Evolutionary conservation across 306 rosid species (phyloP), one percentile per base, ranked within the genome.

Genomic region (Begonia loranthoides): DNA sequence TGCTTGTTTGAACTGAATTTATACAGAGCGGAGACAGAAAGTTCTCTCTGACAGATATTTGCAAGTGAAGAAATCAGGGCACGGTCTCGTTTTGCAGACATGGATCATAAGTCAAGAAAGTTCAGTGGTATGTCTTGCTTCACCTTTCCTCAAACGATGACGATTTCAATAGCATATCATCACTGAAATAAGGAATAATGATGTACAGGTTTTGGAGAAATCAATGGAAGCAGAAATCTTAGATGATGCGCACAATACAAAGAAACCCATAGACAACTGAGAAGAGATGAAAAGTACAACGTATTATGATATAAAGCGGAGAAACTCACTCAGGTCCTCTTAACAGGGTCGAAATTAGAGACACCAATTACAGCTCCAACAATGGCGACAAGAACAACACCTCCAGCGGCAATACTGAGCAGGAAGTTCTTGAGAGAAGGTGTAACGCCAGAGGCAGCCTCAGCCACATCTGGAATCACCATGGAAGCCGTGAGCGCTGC

Each of bases 371-470:
- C 88, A 0, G 76, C 99, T 11, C 96, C 96, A n/a, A 92, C 5
- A 33, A 86, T 13, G 38, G 54, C 92, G 1, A 46, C 34, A 22
- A 73, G 50, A 57, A 92, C 99, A 34, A 56, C 71, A 24, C 96
- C 99, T 33, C 96, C 96, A 9, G 99, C 96, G 0, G 49, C 80
- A 46, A 92, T 92, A 76, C 94, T 92, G 63, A 92, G 99, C 87
- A 86, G 69, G 79, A 86, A 86, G 79, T 92, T 92, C 78, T 83
- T 92, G 55, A 92, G 82, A 24, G 99, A 92, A 1, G 99, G 94
- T 10, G 93, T 9, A 17, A 78, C 50, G 47, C 79, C 84, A 0
- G 72, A n/a, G 0, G 94, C 99, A 1, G 99, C 99, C 62, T 86
- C 94, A 0, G 99, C 99, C 48, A 80, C 87, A 51, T 86, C 92